phyloP scores from a whole-genome alignment of 306 rosid genomes.

The Begonia peltatifolia region DNA sequence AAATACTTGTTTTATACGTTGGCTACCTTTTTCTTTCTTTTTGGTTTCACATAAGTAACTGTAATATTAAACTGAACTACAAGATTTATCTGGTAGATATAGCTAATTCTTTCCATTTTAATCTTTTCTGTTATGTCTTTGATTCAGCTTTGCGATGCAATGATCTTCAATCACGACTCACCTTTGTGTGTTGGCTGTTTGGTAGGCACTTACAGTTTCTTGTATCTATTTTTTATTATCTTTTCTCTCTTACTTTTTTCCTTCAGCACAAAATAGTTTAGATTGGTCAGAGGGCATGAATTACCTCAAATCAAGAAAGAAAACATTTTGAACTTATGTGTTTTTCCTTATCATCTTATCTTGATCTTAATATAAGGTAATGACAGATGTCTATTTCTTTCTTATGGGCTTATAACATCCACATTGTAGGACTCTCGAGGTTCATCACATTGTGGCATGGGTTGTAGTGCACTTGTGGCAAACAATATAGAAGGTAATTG shows the following conservation, averaged over 20 bases:
- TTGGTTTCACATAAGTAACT: no score
- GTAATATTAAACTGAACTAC: background rate
- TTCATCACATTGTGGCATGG: slow-evolving; percentile 67
- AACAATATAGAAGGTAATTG: slow-evolving; percentile 45
- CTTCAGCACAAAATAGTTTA: no score
- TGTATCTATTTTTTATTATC: no score
- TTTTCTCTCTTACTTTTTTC: no score
- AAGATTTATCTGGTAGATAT: background rate
- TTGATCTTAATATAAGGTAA: slow-evolving; percentile 3
- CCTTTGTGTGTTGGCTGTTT: slow-evolving; percentile 75
- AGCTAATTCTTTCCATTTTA: slow-evolving; percentile 10
- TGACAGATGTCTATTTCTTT: background rate
- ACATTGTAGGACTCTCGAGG: slow-evolving; percentile 76
- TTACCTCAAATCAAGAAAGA: no score
- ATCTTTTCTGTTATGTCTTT: slow-evolving; percentile 22
- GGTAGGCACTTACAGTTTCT: slow-evolving; percentile 29
- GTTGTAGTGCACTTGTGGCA: slow-evolving; percentile 69
- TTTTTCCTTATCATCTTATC: background rate
- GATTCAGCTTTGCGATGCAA: slow-evolving; percentile 82
- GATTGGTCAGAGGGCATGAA: no score
- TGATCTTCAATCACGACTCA: slow-evolving; percentile 85
- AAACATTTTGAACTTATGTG: background rate
- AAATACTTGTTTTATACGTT: background rate
- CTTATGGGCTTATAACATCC: slow-evolving; percentile 14
- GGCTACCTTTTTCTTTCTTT: no score